These are phyloP conservation scores for Kwoniella sp. DNA, from an alignment of 768 basidiomycete species.

Conservation along the genomic window DNA sequence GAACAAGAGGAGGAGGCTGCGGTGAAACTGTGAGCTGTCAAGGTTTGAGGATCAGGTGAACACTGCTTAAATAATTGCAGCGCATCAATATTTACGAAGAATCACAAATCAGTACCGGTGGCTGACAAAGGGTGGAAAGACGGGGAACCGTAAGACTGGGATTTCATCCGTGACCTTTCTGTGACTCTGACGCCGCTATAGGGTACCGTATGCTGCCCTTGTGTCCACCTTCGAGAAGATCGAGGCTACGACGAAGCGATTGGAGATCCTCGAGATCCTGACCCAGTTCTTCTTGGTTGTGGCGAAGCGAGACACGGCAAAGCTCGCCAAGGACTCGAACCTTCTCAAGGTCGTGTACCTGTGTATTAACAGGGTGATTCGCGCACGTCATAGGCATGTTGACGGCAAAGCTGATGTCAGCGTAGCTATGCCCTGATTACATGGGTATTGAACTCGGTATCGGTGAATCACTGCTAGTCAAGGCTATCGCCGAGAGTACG, in stretches of 20 bases:
- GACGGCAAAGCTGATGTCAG: not conserved
- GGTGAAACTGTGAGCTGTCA: constrained; percentile 59
- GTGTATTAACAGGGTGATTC: constrained; percentile 85
- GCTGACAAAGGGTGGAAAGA: constrained; percentile 72
- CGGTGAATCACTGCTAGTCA: constrained; percentile 87
- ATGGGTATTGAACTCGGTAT: constrained; percentile 92
- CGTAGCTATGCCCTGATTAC: constrained; percentile 88
- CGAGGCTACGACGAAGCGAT: constrained; percentile 87
- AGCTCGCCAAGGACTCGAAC: constrained; percentile 59
- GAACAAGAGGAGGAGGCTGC: constrained; percentile 53
- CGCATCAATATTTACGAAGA: constrained; percentile 45
- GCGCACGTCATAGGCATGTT: not conserved
- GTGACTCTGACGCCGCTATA: constrained; percentile 46
- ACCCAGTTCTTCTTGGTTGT: constrained; percentile 86
- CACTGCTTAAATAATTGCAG: constrained; percentile 33
- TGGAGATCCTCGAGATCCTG: constrained; percentile 84
- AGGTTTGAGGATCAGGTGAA: not conserved
- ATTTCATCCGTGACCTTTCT: not conserved
- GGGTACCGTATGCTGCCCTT: constrained; percentile 90
- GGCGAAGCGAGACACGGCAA: constrained; percentile 74
- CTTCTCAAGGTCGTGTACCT: constrained; percentile 87
- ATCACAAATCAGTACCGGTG: constrained; percentile 27
- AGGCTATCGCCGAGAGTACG: constrained; percentile 90
- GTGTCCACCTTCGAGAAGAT: constrained; percentile 82
- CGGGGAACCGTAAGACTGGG: constrained; percentile 67